These are phyloP conservation scores for Nakaseomyces sp. DNA, from an alignment of 1,139 yeast genomes.

Conservation along the genomic window DNA sequence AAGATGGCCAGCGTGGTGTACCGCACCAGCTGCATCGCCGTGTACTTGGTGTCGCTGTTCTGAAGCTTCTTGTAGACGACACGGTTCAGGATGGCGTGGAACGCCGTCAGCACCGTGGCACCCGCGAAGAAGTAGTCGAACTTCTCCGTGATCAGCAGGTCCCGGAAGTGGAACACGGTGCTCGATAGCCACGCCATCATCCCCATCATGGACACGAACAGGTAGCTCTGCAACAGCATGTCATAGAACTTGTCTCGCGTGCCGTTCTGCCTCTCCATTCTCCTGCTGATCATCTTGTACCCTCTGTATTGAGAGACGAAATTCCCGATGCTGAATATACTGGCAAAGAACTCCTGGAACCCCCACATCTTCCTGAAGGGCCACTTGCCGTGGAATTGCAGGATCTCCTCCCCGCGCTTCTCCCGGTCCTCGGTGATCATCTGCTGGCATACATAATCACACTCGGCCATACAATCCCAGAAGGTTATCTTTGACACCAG, in stretches of 20 bases:
- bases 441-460: slow-evolving; percentile 90
- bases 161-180: slow-evolving; percentile 81
- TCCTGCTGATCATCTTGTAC: slow-evolving; percentile 33
- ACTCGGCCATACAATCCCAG: slow-evolving; percentile 78
- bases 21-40: slow-evolving; percentile 26
- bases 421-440: slow-evolving; percentile 51
- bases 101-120: slow-evolving; percentile 69
- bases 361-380: slow-evolving; percentile 72
- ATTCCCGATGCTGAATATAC: slow-evolving; percentile 71
- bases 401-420: slow-evolving; percentile 41
- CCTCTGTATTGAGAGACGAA: slow-evolving; percentile 68
- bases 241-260: slow-evolving; percentile 10
- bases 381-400: slow-evolving; percentile 97
- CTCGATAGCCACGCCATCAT: slow-evolving; percentile 86
- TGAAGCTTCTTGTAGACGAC: slow-evolving; percentile 37
- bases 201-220: slow-evolving; percentile 43
- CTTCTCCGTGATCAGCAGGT: slow-evolving; percentile 67
- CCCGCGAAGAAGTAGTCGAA: slow-evolving; percentile 93
- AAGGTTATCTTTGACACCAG: slow-evolving; percentile 38
- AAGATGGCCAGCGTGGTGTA: slow-evolving; percentile 41
- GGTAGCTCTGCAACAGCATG: slow-evolving; percentile 21
- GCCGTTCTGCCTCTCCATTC: slow-evolving; percentile 12
- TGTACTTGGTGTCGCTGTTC: slow-evolving; percentile 30
- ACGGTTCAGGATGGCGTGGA: slow-evolving; percentile 58
- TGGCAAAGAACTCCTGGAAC: slow-evolving; percentile 78